Evolutionary conservation across 2,329 filamentous ascomycete genomes (phyloP), one percentile per base, ranked within the genome.

Genomic region (Cladobotryum mycophilum): DNA sequence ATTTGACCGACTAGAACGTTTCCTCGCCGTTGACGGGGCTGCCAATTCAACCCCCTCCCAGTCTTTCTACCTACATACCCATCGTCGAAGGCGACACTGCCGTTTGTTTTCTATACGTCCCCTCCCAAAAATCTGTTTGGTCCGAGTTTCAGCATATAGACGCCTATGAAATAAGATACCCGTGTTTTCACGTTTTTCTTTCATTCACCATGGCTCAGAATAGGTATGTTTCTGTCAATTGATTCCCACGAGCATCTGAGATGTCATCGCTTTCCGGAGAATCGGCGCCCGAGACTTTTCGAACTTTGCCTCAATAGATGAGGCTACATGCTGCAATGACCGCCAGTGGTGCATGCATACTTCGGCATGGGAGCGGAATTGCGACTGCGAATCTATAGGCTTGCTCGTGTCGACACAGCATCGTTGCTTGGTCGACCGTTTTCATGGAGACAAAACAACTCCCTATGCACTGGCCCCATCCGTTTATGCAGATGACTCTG

Each of bases 141-240:
- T 11, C 8, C 25, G 6, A 30, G 25, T 30, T 37, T 36, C 51
- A 46, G 43, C 37, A 41, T 41, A 45, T 47, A 25, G 18, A 47
- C 40, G 22, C 48, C 20, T 30, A 41, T 51, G 40, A 47, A 37
- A 44, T 42, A 47, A 37, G 48, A 53, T 54, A 49, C 48, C 45
- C 38, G 49, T 48, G 48, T 30, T 46, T 41, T 33, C 52, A 17
- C 41, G 43, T 45, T 43, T 25, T 41, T 44, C 43, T 43, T 43
- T 47, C 48, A 58, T 58, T 51, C 53, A 60, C 56, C 41, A 67
- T 67, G 65, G 64, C 65, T 55, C 65, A 67, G 58, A 65, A 67
- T 48, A 62, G 65, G 56, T 58, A 58, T 41, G 56, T 58, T 34
- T 35, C 25, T 36, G 13, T 25, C 36, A 30, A 30, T 30, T 6